Evolutionary conservation across 192 early-diverging fungal species (phyloP).

Genomic region (Endogone sp.): DNA sequence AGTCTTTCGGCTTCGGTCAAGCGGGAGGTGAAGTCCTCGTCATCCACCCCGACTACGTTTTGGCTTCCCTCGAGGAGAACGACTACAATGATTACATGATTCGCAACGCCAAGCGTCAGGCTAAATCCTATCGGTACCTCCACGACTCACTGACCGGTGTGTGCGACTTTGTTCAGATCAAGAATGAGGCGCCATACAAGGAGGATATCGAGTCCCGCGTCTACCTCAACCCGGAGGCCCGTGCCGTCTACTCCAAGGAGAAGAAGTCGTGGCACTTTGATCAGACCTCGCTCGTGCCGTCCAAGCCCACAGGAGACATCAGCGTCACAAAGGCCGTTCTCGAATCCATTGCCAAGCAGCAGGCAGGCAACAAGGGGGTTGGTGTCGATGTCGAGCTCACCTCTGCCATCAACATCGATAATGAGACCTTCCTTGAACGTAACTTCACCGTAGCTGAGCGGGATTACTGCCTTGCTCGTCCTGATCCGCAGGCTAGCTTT

Average conservation of each 20-base stretch:
- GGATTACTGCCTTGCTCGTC: slow-evolving; percentile 66
- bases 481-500: slow-evolving; percentile 79
- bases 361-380: slow-evolving; percentile 48
- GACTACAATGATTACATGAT: slow-evolving; percentile 68
- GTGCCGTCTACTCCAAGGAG: slow-evolving; percentile 74
- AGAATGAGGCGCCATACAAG: slow-evolving; percentile 82
- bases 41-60: slow-evolving; percentile 84
- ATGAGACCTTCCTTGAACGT: slow-evolving; percentile 82
- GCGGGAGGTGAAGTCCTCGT: slow-evolving; percentile 87
- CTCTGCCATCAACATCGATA: slow-evolving; percentile 74
- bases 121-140: slow-evolving; percentile 82
- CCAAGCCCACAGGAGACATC: slow-evolving; percentile 39
- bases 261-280: slow-evolving; percentile 68
- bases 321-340: slow-evolving; percentile 51
- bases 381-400: slow-evolving; percentile 91
- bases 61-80: slow-evolving; percentile 65
- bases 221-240: slow-evolving; percentile 83
- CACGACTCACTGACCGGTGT: slow-evolving; percentile 85
- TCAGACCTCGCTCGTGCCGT: slow-evolving; percentile 33
- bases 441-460: slow-evolving; percentile 87
- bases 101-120: slow-evolving; percentile 69
- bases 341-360: slow-evolving; percentile 40
- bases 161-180: slow-evolving; percentile 80
- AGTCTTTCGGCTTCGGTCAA: slow-evolving; percentile 95
- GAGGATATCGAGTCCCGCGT: slow-evolving; percentile 74